Percentiles rank a stretch among this genome's conserved stretches.
Conservation (phyloP, 2,329 filamentous ascomycete genomes). For the Alternaria sp. region DNA sequence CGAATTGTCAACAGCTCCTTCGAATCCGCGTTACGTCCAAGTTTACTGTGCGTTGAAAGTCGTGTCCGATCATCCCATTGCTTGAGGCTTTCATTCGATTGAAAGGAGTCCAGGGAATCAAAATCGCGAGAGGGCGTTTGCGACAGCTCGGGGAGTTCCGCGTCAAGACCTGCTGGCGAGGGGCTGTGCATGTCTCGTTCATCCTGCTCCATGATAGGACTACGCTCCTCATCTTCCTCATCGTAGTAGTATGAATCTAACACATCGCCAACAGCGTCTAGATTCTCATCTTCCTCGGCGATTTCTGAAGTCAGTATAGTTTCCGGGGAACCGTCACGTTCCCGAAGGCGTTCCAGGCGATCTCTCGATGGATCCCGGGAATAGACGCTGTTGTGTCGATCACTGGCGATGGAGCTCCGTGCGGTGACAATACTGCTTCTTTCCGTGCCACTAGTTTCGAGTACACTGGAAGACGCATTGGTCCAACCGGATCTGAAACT, state of each 20-base stretch:
- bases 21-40: slow-evolving; percentile 6
- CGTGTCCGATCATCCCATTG: slow-evolving; percentile 23
- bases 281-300: slow-evolving; percentile 46
- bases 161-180: slow-evolving; percentile 26
- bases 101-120: slow-evolving; percentile 33
- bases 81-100: slow-evolving; percentile 29
- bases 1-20: slow-evolving; percentile 22
- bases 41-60: slow-evolving; percentile 8
- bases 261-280: slow-evolving; percentile 65
- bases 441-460: slow-evolving; percentile 71
- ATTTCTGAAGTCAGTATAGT: slow-evolving; percentile 31
- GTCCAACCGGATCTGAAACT: slow-evolving; percentile 68
- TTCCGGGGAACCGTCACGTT: slow-evolving; percentile 41
- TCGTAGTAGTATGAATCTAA: slow-evolving; percentile 68
- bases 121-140: slow-evolving; percentile 37
- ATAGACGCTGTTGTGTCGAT: slow-evolving; percentile 59
- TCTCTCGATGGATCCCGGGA: slow-evolving; percentile 37
- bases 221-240: slow-evolving; percentile 42
- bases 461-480: slow-evolving; percentile 62
- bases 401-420: slow-evolving; percentile 70
- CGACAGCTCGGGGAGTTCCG: slow-evolving; percentile 32
- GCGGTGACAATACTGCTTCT: slow-evolving; percentile 83
- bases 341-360: slow-evolving; percentile 28
- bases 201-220: slow-evolving; percentile 13
- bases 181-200: slow-evolving; percentile 17